Evolutionary conservation across 1,139 yeast genomes (phyloP), one percentile per base, ranked within the genome.

Genomic region (Magnusiomyces fungicola): DNA sequence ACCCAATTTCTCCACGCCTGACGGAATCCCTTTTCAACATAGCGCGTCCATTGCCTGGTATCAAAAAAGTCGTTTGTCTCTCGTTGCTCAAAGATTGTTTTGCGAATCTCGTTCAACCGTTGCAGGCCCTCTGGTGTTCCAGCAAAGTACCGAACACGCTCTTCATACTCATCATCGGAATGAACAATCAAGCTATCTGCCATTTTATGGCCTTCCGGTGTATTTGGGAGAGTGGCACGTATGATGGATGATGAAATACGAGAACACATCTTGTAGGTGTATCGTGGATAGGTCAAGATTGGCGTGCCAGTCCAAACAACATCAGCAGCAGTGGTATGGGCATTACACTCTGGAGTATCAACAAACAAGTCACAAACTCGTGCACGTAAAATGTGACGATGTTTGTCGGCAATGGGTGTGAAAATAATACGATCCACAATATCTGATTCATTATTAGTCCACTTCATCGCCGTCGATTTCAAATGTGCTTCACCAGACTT

Each of bases 311-410:
- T 54, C 69, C 69, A 66, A 38, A 61, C 47, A 23, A 65, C 67
- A 50, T 66, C 69, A 0, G 67, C 65, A 19, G 69, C 68, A 2
- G 69, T 66, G n/a, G 69, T 66, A 48, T 66, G 69, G 9, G 67
- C 69, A 47, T 65, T 66, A 50, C 69, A 66, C 46, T 66, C 69
- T 5, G 69, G 69, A 1, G 69, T 65, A 45, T 66, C 69, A 16
- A 66, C 49, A 42, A 65, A 62, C 44, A 66, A 36, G 50, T 66
- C 69, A 30, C 67, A 62, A 3, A 58, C 62, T 10, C 68, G 55
- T 9, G 66, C 62, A 16, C 69, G 53, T 40, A 61, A 51, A 18
- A 66, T 55, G 51, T 66, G 69, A 37, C 57, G 55, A 34, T 58
- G 60, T 53, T 66, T 66, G 25, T 57, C 65, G 1, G 68, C 68